Percentiles rank a stretch among this genome's conserved stretches.
Evolutionary conservation across 2,329 filamentous ascomycete species (phyloP).

Genomic region (Microascus cirrosus): DNA sequence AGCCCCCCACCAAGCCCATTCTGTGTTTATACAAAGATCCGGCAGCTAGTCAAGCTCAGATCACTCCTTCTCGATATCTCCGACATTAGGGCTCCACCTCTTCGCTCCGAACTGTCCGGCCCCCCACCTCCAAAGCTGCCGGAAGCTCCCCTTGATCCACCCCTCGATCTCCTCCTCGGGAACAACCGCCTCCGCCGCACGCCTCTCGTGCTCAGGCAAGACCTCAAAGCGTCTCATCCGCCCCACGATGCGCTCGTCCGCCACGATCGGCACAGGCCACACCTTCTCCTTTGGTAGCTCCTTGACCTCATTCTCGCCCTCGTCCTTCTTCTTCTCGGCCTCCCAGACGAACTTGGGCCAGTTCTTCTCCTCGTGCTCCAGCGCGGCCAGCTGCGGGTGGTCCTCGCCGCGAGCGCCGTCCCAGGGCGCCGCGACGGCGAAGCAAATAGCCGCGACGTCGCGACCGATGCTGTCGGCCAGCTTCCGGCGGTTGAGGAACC

Average conservation of each 20-base stretch:
- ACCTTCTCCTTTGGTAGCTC: conserved; percentile 45
- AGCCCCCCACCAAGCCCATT: not conserved
- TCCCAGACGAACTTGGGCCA: conserved; percentile 76
- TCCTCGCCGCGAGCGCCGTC: conserved; percentile 25
- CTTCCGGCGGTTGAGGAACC: conserved; percentile 74
- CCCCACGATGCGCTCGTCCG: conserved; percentile 64
- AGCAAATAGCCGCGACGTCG: conserved; percentile 75
- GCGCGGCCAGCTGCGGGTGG: conserved; percentile 24
- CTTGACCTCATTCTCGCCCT: conserved; percentile 29
- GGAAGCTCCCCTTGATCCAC: conserved; percentile 50
- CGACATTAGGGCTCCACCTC: conserved; percentile 27
- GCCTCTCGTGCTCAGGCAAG: conserved; percentile 55
- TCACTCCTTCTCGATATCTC: conserved; percentile 23
- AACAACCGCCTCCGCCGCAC: conserved; percentile 49
- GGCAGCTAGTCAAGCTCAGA: not conserved
- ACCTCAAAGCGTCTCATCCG: conserved; percentile 77
- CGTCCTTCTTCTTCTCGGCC: conserved; percentile 25
- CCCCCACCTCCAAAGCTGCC: conserved; percentile 41
- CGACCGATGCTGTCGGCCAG: conserved; percentile 84
- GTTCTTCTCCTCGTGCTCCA: conserved; percentile 63
- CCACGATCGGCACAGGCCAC: conserved; percentile 62
- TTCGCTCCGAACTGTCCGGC: conserved; percentile 22
- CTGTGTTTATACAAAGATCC: not conserved
- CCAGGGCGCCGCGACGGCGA: conserved; percentile 46
- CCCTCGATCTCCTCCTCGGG: conserved; percentile 61